Percentiles rank a stretch among this genome's conserved stretches.
Conservation (phyloP, 2,329 filamentous ascomycete genomes). For the Alternaria sp. region DNA sequence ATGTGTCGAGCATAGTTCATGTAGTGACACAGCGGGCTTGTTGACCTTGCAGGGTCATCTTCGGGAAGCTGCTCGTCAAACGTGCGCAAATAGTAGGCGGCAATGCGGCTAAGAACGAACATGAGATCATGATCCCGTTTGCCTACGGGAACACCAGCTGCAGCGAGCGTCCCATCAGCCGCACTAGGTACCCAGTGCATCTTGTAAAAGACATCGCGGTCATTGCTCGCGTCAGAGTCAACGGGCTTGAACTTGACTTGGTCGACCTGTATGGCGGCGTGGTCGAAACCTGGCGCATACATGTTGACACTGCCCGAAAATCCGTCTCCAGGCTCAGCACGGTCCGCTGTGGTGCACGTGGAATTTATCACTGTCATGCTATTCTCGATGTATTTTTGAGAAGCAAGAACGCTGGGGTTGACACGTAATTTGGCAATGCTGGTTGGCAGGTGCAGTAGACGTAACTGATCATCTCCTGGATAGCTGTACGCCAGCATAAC, state of each 20-base stretch:
- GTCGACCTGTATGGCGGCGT: constrained; percentile 2
- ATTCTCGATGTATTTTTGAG: neutral
- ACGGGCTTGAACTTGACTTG: constrained; percentile 2
- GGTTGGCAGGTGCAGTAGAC: constrained; percentile 18
- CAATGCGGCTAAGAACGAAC: constrained; percentile 1
- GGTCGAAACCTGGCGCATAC: neutral
- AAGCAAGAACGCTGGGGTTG: constrained; percentile 19
- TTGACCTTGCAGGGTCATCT: neutral
- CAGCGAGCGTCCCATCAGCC: neutral
- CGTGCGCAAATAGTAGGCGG: neutral
- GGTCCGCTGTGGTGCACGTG: neutral
- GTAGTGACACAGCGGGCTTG: neutral
- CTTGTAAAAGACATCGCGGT: constrained; percentile 4
- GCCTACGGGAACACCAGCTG: neutral
- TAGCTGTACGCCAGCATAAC: neutral
- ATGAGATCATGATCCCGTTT: neutral
- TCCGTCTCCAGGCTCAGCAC: neutral
- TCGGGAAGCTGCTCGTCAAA: neutral
- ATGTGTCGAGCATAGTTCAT: constrained; percentile 4
- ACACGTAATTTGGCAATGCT: constrained; percentile 31
- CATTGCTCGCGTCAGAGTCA: neutral
- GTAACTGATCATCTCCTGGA: neutral
- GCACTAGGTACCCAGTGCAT: constrained; percentile 5
- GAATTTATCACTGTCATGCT: neutral
- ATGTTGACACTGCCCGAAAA: constrained; percentile 3